These are phyloP conservation scores for Xerocomus alliaceus DNA, from an alignment of 1,284 basidiomycete genomes.

Conservation along the genomic window DNA sequence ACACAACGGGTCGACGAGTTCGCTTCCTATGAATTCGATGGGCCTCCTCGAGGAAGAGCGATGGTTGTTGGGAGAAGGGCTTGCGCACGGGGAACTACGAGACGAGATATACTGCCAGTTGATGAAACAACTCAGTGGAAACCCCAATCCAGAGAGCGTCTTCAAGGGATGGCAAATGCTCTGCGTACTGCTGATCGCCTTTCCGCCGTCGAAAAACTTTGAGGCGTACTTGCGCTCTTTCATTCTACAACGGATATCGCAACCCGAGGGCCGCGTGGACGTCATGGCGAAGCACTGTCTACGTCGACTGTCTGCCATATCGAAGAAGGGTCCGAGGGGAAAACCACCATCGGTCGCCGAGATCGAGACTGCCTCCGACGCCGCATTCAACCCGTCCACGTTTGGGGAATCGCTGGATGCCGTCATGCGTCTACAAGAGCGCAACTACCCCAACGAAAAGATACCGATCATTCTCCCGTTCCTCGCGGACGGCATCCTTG, in stretches of 20 bases:
- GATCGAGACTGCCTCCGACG: slow-evolving; percentile 89
- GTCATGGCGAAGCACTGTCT: slow-evolving; percentile 90
- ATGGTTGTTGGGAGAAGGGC: slow-evolving; percentile 82
- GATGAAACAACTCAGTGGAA: slow-evolving; percentile 87
- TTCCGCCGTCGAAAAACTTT: slow-evolving; percentile 91
- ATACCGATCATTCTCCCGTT: slow-evolving; percentile 92
- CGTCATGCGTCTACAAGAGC: slow-evolving; percentile 82
- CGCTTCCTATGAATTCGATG: slow-evolving; percentile 48
- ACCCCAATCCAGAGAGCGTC: slow-evolving; percentile 80
- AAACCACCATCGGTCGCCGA: slow-evolving; percentile 81
- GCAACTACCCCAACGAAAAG: slow-evolving; percentile 82
- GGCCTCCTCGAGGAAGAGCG: slow-evolving; percentile 82
- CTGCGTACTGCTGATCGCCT: slow-evolving; percentile 85
- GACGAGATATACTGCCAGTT: slow-evolving; percentile 93
- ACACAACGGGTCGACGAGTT: slow-evolving; percentile 62
- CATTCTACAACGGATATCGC: slow-evolving; percentile 69
- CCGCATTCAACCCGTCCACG: slow-evolving; percentile 91
- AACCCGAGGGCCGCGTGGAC: slow-evolving; percentile 78
- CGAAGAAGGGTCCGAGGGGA: slow-evolving; percentile 82
- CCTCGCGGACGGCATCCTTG: slow-evolving; percentile 88
- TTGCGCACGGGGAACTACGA: slow-evolving; percentile 79
- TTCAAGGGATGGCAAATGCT: slow-evolving; percentile 92
- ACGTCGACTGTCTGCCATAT: slow-evolving; percentile 70
- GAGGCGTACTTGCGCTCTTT: slow-evolving; percentile 82
- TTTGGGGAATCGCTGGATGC: slow-evolving; percentile 89